These are phyloP conservation scores for Naganishia kalamii DNA, from an alignment of 768 basidiomycete genomes.

Conservation along the genomic window DNA sequence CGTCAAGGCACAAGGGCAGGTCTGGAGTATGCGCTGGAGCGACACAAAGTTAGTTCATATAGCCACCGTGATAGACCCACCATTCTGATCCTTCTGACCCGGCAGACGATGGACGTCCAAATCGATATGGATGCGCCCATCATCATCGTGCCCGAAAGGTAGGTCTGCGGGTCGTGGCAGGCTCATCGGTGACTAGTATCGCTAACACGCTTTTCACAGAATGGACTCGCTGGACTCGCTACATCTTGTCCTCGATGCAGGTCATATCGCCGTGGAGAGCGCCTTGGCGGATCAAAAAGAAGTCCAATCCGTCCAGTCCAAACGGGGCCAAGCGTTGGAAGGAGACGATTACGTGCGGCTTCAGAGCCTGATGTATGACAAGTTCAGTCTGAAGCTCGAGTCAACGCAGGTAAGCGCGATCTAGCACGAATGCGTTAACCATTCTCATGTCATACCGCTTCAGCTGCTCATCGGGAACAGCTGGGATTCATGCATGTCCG, in stretches of 20 bases:
- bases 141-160: constrained; percentile 95
- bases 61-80: background rate
- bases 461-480: constrained; percentile 86
- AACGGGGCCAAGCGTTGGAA: constrained; percentile 73
- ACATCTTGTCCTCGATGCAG: constrained; percentile 88
- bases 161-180: no score
- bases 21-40: constrained; percentile 83
- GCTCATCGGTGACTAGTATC: no score
- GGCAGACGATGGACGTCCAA: constrained; percentile 77
- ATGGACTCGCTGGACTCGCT: constrained; percentile 69
- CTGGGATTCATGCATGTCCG: constrained; percentile 71
- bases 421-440: background rate
- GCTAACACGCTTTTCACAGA: constrained; percentile 48
- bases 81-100: background rate
- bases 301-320: constrained; percentile 68
- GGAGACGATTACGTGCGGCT: constrained; percentile 80
- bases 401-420: constrained; percentile 71
- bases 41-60: constrained; percentile 57
- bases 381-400: constrained; percentile 69
- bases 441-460: background rate
- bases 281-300: constrained; percentile 78
- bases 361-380: constrained; percentile 93
- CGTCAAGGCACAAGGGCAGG: constrained; percentile 90
- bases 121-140: constrained; percentile 95
- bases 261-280: constrained; percentile 89